phyloP scores from a whole-genome alignment of 2,329 filamentous ascomycete species.

The Penicillium italicum region DNA sequence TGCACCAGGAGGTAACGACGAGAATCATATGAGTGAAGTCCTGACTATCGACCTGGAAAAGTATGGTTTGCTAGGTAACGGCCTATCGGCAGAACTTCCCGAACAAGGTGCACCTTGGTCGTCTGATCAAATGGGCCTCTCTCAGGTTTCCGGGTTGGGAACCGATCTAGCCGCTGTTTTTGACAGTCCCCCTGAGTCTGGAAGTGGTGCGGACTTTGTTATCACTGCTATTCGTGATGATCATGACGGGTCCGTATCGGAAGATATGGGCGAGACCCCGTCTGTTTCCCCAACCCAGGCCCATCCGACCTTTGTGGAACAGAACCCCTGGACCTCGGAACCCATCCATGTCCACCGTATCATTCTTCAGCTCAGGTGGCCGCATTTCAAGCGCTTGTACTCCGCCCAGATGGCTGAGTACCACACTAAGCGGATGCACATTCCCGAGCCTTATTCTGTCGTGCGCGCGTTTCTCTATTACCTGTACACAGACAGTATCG shows the following conservation, averaged over 20 bases:
- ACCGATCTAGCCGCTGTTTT: slow-evolving; percentile 83
- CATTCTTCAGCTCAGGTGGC: slow-evolving; percentile 92
- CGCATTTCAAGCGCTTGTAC: slow-evolving; percentile 90
- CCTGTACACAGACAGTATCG: slow-evolving; percentile 91
- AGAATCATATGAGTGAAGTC: slow-evolving; percentile 92
- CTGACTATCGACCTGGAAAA: slow-evolving; percentile 88
- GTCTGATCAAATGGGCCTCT: slow-evolving; percentile 52
- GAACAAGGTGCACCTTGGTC: slow-evolving; percentile 47
- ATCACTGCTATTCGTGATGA: slow-evolving; percentile 84
- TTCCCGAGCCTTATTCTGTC: slow-evolving; percentile 90
- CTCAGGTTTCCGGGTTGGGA: slow-evolving; percentile 64
- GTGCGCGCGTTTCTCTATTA: slow-evolving; percentile 95
- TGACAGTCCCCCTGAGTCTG: slow-evolving; percentile 76
- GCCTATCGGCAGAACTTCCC: slow-evolving; percentile 56
- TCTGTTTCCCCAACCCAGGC: slow-evolving; percentile 26
- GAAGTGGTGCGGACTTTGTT: slow-evolving; percentile 84
- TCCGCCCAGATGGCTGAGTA: slow-evolving; percentile 95
- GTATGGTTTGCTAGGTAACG: slow-evolving; percentile 85
- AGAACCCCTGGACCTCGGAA: slow-evolving; percentile 57
- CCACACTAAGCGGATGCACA: slow-evolving; percentile 95
- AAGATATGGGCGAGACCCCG: slow-evolving; percentile 49
- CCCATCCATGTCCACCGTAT: slow-evolving; percentile 94
- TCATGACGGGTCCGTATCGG: slow-evolving; percentile 41
- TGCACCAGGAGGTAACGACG: slow-evolving; percentile 67
- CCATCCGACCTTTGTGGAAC: slow-evolving; percentile 34